Evolutionary conservation across 164 flowering plant species (phyloP).

Genomic region (Litsea cubeba): DNA sequence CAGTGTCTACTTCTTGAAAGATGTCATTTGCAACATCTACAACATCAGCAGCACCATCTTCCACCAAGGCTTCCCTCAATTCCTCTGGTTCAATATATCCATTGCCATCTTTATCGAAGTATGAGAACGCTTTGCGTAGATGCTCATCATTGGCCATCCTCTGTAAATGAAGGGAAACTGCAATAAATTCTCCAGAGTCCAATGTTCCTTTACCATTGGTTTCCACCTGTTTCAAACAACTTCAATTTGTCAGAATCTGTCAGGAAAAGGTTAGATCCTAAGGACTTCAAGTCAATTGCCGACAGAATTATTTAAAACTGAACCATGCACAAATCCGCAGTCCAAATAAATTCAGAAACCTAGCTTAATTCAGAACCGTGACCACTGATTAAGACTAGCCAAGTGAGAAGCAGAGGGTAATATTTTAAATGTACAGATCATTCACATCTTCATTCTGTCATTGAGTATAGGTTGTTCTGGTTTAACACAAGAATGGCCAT

Average conservation of each 20-base stretch:
- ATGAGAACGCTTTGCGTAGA: conserved; percentile 76
- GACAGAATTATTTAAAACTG: neutral
- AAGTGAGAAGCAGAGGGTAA: neutral
- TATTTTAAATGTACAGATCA: neutral
- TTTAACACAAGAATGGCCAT: no score
- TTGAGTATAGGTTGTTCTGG: no score
- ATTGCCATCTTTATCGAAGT: conserved; percentile 72
- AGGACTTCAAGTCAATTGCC: neutral
- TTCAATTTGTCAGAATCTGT: neutral
- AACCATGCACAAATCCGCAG: neutral
- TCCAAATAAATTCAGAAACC: neutral
- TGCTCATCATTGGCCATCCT: conserved; percentile 89
- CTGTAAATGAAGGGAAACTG: conserved; percentile 37
- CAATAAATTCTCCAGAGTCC: conserved; percentile 84
- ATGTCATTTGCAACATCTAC: conserved; percentile 72
- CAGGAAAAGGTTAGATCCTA: neutral
- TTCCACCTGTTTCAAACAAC: conserved; percentile 50
- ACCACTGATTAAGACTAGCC: neutral
- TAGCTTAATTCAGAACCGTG: neutral
- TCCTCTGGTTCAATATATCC: conserved; percentile 81
- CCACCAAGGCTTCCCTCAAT: conserved; percentile 65
- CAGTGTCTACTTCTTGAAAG: conserved; percentile 85
- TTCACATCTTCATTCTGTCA: no score
- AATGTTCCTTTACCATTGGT: conserved; percentile 65
- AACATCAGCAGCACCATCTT: conserved; percentile 67